Percentiles rank a stretch among this genome's conserved stretches.
These are phyloP conservation scores for Psophocarpus tetragonolobus DNA, from an alignment of 306 rosid genomes.

Conservation along the genomic window DNA sequence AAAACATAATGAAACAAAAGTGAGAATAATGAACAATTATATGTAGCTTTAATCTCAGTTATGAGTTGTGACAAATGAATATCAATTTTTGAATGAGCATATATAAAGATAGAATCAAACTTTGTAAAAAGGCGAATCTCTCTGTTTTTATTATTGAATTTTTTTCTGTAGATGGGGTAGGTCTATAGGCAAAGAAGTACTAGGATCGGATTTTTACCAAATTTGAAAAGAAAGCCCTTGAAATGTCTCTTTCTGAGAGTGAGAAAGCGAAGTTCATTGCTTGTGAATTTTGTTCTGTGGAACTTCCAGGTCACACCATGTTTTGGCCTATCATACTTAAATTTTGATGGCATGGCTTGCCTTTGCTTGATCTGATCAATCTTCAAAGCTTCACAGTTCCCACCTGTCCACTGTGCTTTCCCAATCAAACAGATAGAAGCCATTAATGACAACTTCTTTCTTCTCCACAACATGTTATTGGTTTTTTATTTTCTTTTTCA, in stretches of 20 bases:
- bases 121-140: background rate
- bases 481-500: background rate
- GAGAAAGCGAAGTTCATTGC: conserved; percentile 12
- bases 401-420: background rate
- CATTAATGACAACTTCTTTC: background rate
- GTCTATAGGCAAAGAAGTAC: background rate
- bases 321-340: background rate
- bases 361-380: conserved; percentile 13
- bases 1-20: background rate
- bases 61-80: background rate
- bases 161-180: background rate
- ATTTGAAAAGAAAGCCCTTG: background rate
- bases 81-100: background rate
- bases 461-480: conserved; percentile 8
- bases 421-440: conserved; percentile 1
- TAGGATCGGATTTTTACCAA: background rate
- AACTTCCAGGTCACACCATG: background rate
- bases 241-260: background rate
- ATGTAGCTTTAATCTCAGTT: background rate
- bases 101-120: background rate
- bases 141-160: background rate
- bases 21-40: background rate
- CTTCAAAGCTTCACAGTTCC: background rate
- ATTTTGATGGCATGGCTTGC: background rate
- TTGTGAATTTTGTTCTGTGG: background rate